phyloP scores from a whole-genome alignment of 306 rosid species.

The Cucumis hystrix region DNA sequence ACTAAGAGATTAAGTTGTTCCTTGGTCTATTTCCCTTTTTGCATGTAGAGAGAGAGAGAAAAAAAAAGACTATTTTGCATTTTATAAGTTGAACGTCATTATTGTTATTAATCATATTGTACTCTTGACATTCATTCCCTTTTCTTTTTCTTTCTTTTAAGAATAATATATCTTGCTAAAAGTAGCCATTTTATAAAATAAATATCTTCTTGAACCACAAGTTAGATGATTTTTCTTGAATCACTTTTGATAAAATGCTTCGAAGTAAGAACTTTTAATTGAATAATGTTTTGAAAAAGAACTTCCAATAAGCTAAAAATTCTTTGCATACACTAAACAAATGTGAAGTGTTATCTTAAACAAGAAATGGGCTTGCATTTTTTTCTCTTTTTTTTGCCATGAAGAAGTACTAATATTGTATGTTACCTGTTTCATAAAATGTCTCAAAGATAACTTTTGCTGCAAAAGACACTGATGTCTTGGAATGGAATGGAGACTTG shows the following conservation, averaged over 20 bases:
- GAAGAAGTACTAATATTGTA: conserved; percentile 11
- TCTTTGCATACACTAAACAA: background rate
- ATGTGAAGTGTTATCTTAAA: too few relatives aligned
- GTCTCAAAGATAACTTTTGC: conserved; percentile 42
- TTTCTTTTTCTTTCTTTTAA: too few relatives aligned
- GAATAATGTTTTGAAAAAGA: background rate
- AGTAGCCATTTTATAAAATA: too few relatives aligned
- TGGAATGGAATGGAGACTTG: conserved; percentile 87
- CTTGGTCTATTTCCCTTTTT: background rate
- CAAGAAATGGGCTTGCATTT: background rate
- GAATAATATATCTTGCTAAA: too few relatives aligned
- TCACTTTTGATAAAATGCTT: background rate
- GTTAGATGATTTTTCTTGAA: background rate
- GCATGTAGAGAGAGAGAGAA: background rate
- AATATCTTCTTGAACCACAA: background rate
- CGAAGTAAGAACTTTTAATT: background rate
- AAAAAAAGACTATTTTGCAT: background rate
- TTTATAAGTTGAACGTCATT: too few relatives aligned
- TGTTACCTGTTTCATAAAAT: conserved; percentile 29
- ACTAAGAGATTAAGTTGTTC: background rate
- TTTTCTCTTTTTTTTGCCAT: background rate
- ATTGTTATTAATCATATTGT: background rate
- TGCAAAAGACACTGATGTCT: conserved; percentile 48
- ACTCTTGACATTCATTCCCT: too few relatives aligned
- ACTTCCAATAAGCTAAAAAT: background rate